Conservation (phyloP, 371 early-diverging fungal species). For the Apophysomyces elegans region DNA sequence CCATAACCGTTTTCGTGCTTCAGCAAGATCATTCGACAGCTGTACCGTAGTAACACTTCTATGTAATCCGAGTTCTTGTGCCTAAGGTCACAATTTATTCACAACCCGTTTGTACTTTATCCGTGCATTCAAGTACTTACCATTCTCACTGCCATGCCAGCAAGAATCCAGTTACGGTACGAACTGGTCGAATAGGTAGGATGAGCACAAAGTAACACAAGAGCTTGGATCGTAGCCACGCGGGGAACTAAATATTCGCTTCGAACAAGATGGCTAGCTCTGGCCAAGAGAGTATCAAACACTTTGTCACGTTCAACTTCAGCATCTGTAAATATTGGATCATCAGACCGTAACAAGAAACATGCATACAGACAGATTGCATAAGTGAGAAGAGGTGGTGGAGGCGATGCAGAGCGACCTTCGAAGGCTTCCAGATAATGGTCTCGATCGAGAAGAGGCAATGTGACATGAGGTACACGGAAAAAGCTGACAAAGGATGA, state of each 20-base stretch:
- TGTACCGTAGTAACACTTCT: conserved; percentile 25
- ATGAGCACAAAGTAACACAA: conserved; percentile 32
- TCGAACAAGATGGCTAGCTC: conserved; percentile 24
- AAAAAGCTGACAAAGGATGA: conserved; percentile 18
- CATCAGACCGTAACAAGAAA: conserved; percentile 19
- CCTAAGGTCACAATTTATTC: conserved; percentile 16
- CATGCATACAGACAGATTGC: conserved; percentile 40
- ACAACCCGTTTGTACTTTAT: not conserved
- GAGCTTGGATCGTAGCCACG: conserved; percentile 37
- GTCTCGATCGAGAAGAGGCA: conserved; percentile 29
- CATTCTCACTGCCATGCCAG: conserved; percentile 50
- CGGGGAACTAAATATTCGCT: conserved; percentile 38
- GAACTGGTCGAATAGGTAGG: conserved; percentile 30
- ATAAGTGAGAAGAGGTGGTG: conserved; percentile 32
- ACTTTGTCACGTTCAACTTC: conserved; percentile 27
- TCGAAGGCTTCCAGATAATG: conserved; percentile 33
- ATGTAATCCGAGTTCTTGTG: conserved; percentile 46
- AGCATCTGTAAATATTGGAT: conserved; percentile 25
- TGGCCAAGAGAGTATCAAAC: conserved; percentile 26
- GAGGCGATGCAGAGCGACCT: conserved; percentile 23
- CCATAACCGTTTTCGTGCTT: conserved; percentile 36
- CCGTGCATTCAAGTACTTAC: conserved; percentile 13
- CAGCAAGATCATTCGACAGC: conserved; percentile 20
- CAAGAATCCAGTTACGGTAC: conserved; percentile 38
- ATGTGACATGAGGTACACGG: conserved; percentile 20